These are phyloP conservation scores for Leptodermis oblonga DNA, from an alignment of 257 asterid species.

Conservation along the genomic window DNA sequence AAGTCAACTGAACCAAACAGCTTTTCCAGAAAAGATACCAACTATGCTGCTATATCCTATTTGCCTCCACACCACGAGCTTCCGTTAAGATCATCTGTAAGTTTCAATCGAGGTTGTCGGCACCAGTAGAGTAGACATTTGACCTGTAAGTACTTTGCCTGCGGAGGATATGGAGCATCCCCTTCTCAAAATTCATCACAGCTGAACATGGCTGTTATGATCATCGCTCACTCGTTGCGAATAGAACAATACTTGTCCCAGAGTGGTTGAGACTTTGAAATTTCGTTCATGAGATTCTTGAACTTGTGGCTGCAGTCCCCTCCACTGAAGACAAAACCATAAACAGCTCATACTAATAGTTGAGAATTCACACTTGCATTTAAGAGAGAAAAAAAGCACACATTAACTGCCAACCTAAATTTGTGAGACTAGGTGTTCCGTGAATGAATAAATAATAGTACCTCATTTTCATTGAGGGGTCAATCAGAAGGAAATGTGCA, in stretches of 20 bases:
- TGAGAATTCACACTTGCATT: too few relatives aligned
- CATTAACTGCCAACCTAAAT: not conserved
- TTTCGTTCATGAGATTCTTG: constrained; percentile 84
- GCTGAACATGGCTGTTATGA: not conserved
- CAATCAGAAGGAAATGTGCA: not conserved
- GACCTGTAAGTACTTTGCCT: not conserved
- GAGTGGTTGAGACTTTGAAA: constrained; percentile 53
- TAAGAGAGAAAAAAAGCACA: too few relatives aligned
- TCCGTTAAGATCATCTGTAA: not conserved
- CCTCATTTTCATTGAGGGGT: not conserved
- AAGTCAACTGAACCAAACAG: not conserved
- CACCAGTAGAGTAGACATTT: not conserved
- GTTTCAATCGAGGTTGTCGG: not conserved
- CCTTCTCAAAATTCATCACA: constrained; percentile 3
- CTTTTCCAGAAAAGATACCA: not conserved
- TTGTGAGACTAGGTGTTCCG: not conserved
- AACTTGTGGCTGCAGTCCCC: constrained; percentile 95
- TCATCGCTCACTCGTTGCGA: constrained; percentile 63
- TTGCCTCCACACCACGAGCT: not conserved
- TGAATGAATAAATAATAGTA: not conserved
- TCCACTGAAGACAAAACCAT: constrained; percentile 53
- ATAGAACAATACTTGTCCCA: constrained; percentile 83
- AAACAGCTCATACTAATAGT: not conserved
- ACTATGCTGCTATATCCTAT: not conserved
- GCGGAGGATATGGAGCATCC: not conserved